phyloP scores from a whole-genome alignment of 495 filamentous ascomycete species.

The Cercophora samala region DNA sequence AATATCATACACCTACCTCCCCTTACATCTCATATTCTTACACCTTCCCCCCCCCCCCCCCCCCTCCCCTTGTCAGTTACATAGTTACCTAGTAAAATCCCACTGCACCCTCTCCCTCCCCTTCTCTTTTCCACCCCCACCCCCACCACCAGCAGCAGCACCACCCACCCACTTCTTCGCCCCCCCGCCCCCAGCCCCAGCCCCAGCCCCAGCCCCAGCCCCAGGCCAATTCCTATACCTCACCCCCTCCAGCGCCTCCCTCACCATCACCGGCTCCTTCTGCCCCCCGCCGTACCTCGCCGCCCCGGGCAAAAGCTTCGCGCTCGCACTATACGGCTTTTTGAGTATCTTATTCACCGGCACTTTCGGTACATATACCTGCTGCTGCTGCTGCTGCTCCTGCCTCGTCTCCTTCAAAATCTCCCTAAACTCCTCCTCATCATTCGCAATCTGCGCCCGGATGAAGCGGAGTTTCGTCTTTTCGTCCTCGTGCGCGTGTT shows the following conservation, averaged over 20 bases:
- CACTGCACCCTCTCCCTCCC: no score
- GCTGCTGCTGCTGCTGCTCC: no score
- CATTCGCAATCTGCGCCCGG: slow-evolving; percentile 75
- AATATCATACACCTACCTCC: no score
- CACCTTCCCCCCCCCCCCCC: no score
- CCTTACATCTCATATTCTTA: no score
- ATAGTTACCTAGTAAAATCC: no score
- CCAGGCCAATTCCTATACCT: neutral
- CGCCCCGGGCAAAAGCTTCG: neutral
- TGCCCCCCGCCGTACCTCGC: neutral
- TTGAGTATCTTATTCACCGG: neutral
- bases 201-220: no score
- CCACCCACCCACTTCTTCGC: no score
- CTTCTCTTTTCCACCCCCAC: no score
- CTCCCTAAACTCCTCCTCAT: slow-evolving; percentile 70
- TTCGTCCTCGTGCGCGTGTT: slow-evolving; percentile 26
- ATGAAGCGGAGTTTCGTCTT: slow-evolving; percentile 60
- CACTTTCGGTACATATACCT: neutral
- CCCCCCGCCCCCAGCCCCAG: no score
- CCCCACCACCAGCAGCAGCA: no score
- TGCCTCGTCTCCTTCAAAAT: slow-evolving; percentile 26
- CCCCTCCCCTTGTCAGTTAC: no score
- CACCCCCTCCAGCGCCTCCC: neutral
- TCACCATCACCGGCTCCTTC: neutral
- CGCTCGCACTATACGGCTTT: neutral